These are phyloP conservation scores for Phoma sp. DNA, from an alignment of 2,329 filamentous ascomycete genomes.

Conservation along the genomic window DNA sequence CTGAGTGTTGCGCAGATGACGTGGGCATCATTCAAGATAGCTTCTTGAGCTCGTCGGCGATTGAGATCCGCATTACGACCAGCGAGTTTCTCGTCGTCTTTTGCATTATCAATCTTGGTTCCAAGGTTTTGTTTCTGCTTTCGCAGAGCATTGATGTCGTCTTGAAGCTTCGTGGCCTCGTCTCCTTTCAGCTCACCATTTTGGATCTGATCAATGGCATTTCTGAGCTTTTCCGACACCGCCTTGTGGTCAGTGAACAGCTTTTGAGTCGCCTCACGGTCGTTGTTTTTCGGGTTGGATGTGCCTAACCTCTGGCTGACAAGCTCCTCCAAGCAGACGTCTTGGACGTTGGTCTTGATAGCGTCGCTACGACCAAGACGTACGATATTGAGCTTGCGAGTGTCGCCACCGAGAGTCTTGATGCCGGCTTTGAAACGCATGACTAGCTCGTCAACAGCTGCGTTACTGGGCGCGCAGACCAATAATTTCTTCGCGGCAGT, in stretches of 20 bases:
- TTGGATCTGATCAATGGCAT: conserved; percentile 73
- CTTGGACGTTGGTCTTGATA: conserved; percentile 86
- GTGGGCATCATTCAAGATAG: conserved; percentile 88
- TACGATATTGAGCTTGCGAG: conserved; percentile 82
- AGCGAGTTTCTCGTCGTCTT: conserved; percentile 82
- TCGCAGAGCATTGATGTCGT: conserved; percentile 80
- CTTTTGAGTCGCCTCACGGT: conserved; percentile 62
- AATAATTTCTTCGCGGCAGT: conserved; percentile 79
- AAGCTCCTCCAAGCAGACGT: conserved; percentile 92
- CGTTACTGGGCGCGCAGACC: conserved; percentile 98
- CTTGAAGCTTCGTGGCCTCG: conserved; percentile 71
- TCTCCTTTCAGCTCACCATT: conserved; percentile 66
- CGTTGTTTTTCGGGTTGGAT: conserved; percentile 46
- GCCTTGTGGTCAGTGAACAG: conserved; percentile 74
- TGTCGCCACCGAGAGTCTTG: conserved; percentile 75
- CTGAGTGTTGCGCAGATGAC: conserved; percentile 95
- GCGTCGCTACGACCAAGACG: conserved; percentile 90
- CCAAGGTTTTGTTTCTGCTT: conserved; percentile 79
- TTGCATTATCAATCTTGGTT: conserved; percentile 83
- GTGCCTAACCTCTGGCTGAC: conserved; percentile 74
- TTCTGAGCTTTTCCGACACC: conserved; percentile 70
- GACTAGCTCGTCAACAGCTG: conserved; percentile 94
- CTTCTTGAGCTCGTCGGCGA: conserved; percentile 83
- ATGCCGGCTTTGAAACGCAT: conserved; percentile 89
- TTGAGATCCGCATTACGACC: conserved; percentile 87